Evolutionary conservation across 2,329 filamentous ascomycete species (phyloP).

Genomic region (Fusarium sororula): DNA sequence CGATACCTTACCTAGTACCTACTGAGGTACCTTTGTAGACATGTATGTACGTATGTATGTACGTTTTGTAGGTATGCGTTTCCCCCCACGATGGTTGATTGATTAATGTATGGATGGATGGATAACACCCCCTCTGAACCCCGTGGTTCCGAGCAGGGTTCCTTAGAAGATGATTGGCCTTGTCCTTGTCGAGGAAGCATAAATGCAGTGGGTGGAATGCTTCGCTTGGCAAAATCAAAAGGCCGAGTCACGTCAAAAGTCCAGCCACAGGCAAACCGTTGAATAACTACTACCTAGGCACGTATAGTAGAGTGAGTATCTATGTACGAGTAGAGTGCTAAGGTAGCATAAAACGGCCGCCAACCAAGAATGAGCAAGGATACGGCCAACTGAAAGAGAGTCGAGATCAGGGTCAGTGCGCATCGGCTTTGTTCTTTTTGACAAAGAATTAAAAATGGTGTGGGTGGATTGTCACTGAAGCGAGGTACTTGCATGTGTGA

Average conservation of each 20-base stretch:
- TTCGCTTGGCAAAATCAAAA: constrained; percentile 8
- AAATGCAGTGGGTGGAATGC: constrained; percentile 17
- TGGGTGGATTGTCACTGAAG: constrained; percentile 6
- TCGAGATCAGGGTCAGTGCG: background rate
- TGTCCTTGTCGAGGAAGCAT: background rate
- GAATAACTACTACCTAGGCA: background rate
- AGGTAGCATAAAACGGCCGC: constrained; percentile 4
- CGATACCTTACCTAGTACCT: background rate
- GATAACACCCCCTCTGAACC: constrained; percentile 6
- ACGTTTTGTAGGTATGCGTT: background rate
- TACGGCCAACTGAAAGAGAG: background rate
- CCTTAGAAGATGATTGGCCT: constrained; percentile 14
- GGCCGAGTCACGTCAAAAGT: background rate
- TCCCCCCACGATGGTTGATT: background rate
- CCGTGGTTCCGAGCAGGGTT: constrained; percentile 16
- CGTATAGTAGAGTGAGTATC: background rate
- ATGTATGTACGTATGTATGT: background rate
- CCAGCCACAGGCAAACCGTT: constrained; percentile 9
- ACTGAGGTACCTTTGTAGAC: too few species aligned
- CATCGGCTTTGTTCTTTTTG: background rate
- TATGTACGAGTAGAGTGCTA: background rate
- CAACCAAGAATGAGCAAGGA: background rate
- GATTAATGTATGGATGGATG: background rate
- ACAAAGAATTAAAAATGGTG: background rate
- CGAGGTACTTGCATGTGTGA: background rate